A percentile compares a stretch with the other conserved stretches of the same genome.
Evolutionary conservation across 1,284 basidiomycete species (phyloP).

Genomic region (Takashimella koratensis): DNA sequence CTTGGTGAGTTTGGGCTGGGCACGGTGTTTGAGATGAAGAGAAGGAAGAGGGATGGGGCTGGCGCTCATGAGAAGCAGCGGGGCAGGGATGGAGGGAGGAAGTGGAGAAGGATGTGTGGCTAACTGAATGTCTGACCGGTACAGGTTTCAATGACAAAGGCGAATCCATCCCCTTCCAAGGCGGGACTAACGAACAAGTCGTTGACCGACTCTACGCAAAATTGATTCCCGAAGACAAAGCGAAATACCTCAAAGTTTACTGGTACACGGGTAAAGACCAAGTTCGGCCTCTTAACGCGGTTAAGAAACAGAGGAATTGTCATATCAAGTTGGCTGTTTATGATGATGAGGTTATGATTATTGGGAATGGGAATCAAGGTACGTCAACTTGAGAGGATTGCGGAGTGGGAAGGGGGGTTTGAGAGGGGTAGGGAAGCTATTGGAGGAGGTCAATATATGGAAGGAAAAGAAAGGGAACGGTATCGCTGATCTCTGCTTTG

Average conservation of each 20-base stretch:
- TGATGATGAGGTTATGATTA: slow-evolving; percentile 66
- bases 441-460: too few species aligned
- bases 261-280: slow-evolving; percentile 60
- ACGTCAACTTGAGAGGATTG: too few species aligned
- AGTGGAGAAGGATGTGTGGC: background rate
- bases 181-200: slow-evolving; percentile 75
- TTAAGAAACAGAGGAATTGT: slow-evolving; percentile 69
- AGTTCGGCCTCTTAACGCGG: slow-evolving; percentile 66
- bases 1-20: slow-evolving; percentile 52
- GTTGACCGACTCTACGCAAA: slow-evolving; percentile 62
- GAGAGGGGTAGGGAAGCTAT: too few species aligned
- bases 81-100: background rate
- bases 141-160: slow-evolving; percentile 65
- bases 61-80: background rate
- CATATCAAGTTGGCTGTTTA: slow-evolving; percentile 72
- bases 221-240: slow-evolving; percentile 54
- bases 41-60: slow-evolving; percentile 12
- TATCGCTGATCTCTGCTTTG: background rate
- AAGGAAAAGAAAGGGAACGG: too few species aligned
- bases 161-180: slow-evolving; percentile 65
- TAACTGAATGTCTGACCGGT: too few species aligned
- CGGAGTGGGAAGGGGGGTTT: too few species aligned
- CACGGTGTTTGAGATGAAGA: slow-evolving; percentile 12
- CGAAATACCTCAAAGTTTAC: slow-evolving; percentile 60
- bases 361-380: slow-evolving; percentile 54